Percentiles rank a stretch among this genome's conserved stretches.
phyloP scores from a whole-genome alignment of 1,284 basidiomycete genomes.

The Trametes pubescens region DNA sequence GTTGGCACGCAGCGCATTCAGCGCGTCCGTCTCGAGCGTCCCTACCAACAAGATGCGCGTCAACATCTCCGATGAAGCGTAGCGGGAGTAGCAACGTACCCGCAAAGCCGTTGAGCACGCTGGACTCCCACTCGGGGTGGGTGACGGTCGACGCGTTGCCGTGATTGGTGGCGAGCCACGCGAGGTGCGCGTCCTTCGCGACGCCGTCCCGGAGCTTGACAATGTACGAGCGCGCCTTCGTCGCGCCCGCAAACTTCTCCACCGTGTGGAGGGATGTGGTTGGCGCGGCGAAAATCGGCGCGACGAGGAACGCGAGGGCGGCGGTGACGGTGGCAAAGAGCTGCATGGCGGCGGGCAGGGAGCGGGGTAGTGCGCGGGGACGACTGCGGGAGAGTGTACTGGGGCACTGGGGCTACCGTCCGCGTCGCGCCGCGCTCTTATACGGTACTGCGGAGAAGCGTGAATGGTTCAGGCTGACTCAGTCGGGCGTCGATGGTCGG shows the following conservation, averaged over 20 bases:
- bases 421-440: background rate
- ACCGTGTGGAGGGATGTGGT: conserved; percentile 43
- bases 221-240: conserved; percentile 53
- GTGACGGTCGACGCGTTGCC: conserved; percentile 52
- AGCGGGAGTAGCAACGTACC: background rate
- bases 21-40: conserved; percentile 43
- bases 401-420: conserved; percentile 18
- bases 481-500: background rate
- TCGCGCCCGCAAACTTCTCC: conserved; percentile 45
- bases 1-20: conserved; percentile 66
- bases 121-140: conserved; percentile 20
- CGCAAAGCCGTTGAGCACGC: conserved; percentile 22
- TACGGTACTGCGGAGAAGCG: conserved; percentile 5
- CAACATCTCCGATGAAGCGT: background rate
- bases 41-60: background rate
- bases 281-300: conserved; percentile 41
- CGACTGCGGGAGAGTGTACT: conserved; percentile 15
- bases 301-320: conserved; percentile 40
- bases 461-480: background rate
- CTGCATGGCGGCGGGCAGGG: conserved; percentile 34
- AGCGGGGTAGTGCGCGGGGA: conserved; percentile 9
- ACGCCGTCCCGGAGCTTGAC: conserved; percentile 67
- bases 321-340: conserved; percentile 39
- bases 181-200: conserved; percentile 41
- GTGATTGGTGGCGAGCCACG: conserved; percentile 42